A percentile compares a stretch with the other conserved stretches of the same genome.
These are phyloP conservation scores for Candida coquimbonensis DNA, from an alignment of 805 yeast genomes.

Conservation along the genomic window DNA sequence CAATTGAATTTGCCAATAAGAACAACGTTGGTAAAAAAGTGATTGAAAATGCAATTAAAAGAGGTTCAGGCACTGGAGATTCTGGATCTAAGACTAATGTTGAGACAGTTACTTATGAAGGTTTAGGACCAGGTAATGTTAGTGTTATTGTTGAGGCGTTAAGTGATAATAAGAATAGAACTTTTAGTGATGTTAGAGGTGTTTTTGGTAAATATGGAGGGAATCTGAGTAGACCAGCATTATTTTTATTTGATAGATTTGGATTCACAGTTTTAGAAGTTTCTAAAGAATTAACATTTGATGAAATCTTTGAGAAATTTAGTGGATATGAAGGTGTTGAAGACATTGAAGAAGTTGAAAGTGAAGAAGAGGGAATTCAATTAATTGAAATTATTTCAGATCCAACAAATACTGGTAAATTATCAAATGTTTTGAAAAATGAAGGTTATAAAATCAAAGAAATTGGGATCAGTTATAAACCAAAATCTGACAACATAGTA, in stretches of 20 bases:
- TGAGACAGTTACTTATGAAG: slow-evolving; percentile 70
- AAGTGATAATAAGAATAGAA: slow-evolving; percentile 83
- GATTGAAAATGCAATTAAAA: slow-evolving; percentile 78
- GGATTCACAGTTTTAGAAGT: slow-evolving; percentile 60
- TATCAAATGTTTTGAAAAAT: slow-evolving; percentile 51
- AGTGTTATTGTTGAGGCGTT: slow-evolving; percentile 79
- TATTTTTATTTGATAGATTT: slow-evolving; percentile 67
- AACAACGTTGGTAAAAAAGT: slow-evolving; percentile 76
- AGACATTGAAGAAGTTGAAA: slow-evolving; percentile 52
- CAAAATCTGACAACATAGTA: slow-evolving; percentile 54
- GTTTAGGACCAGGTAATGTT: slow-evolving; percentile 88
- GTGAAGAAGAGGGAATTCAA: slow-evolving; percentile 14
- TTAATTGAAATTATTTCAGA: slow-evolving; percentile 53
- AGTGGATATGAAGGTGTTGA: slow-evolving; percentile 69
- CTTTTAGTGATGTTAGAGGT: slow-evolving; percentile 68
- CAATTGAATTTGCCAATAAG: slow-evolving; percentile 72
- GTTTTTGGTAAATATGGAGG: slow-evolving; percentile 67
- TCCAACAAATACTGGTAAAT: slow-evolving; percentile 51
- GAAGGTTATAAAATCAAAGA: slow-evolving; percentile 51
- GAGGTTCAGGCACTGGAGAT: slow-evolving; percentile 67
- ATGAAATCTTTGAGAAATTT: slow-evolving; percentile 65
- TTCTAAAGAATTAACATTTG: slow-evolving; percentile 35
- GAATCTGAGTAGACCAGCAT: slow-evolving; percentile 61
- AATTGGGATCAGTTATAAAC: slow-evolving; percentile 60
- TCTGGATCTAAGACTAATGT: slow-evolving; percentile 37